A percentile compares a stretch with the other conserved stretches of the same genome.
These are phyloP conservation scores for Chrysoporthe cubensis DNA, from an alignment of 2,329 filamentous ascomycete species.

Conservation along the genomic window DNA sequence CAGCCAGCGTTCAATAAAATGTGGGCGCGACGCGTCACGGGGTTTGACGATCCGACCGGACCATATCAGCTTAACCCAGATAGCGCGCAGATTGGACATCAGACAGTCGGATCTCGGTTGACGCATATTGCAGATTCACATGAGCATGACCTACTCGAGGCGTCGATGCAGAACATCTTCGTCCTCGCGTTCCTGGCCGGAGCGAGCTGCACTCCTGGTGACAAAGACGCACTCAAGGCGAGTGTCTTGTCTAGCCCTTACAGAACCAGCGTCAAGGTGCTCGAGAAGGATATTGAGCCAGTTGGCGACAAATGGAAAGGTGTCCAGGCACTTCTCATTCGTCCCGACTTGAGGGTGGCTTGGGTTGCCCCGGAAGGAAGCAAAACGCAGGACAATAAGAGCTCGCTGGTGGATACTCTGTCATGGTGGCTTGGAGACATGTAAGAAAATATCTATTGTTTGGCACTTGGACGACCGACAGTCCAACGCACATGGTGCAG, in stretches of 20 bases:
- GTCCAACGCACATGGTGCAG: no score
- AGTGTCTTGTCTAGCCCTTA: neutral
- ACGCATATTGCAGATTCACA: conserved; percentile 13
- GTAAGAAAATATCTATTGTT: neutral
- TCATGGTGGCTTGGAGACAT: conserved; percentile 22
- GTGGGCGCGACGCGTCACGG: conserved; percentile 20
- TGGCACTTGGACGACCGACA: no score
- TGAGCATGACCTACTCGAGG: conserved; percentile 4
- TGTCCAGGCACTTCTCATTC: conserved; percentile 16
- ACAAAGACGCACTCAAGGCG: neutral
- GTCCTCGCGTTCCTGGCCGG: conserved; percentile 7
- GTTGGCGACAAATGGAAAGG: conserved; percentile 17
- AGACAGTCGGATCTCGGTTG: conserved; percentile 16
- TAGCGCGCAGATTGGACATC: neutral
- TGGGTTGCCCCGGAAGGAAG: conserved; percentile 19
- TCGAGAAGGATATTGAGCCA: neutral
- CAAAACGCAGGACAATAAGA: neutral
- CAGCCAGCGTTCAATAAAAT: conserved; percentile 16
- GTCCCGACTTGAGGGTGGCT: conserved; percentile 25
- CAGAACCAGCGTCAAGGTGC: neutral
- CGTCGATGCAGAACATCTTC: conserved; percentile 22
- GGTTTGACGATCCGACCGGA: conserved; percentile 22
- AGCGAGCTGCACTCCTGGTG: neutral
- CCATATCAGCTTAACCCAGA: conserved; percentile 11
- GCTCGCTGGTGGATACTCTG: neutral